Evolutionary conservation across 306 rosid genomes (phyloP).

Genomic region (Abrus precatorius): DNA sequence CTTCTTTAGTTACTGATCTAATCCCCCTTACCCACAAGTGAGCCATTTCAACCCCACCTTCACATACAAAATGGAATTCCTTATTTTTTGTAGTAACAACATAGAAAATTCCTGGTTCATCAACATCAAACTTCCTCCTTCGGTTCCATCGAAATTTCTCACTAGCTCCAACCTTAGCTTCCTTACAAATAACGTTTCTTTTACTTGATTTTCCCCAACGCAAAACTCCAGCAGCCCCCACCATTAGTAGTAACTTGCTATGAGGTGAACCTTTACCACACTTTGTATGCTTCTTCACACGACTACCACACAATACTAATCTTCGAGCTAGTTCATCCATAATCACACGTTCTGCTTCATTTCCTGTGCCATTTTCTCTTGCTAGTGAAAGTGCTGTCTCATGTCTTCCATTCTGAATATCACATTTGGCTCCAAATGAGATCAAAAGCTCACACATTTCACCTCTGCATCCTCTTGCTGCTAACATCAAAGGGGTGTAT

Average conservation of each 20-base stretch:
- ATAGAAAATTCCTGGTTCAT: slow-evolving; percentile 64
- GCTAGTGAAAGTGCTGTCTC: slow-evolving; percentile 69
- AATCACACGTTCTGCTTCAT: slow-evolving; percentile 62
- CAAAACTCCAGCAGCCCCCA: slow-evolving; percentile 56
- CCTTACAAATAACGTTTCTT: slow-evolving; percentile 68
- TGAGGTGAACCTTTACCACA: slow-evolving; percentile 74
- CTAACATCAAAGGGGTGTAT: slow-evolving; percentile 71
- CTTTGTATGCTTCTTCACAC: slow-evolving; percentile 68
- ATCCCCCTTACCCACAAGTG: slow-evolving; percentile 77
- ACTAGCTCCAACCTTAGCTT: slow-evolving; percentile 69
- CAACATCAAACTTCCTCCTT: slow-evolving; percentile 59
- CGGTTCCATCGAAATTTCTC: slow-evolving; percentile 64
- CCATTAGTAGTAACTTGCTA: slow-evolving; percentile 54
- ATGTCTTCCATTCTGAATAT: slow-evolving; percentile 51
- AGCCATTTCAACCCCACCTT: slow-evolving; percentile 74
- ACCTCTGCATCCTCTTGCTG: slow-evolving; percentile 62
- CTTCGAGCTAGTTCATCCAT: slow-evolving; percentile 60
- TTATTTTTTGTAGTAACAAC: slow-evolving; percentile 68
- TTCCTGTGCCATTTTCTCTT: slow-evolving; percentile 50
- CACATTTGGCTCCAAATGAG: slow-evolving; percentile 61
- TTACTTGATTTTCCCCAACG: slow-evolving; percentile 70
- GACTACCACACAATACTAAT: slow-evolving; percentile 54
- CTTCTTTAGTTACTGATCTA: slow-evolving; percentile 60
- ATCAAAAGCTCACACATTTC: slow-evolving; percentile 60
- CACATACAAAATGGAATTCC: slow-evolving; percentile 76